Evolutionary conservation across 192 early-diverging fungal species (phyloP).

Genomic region (Entomortierella lignicola): DNA sequence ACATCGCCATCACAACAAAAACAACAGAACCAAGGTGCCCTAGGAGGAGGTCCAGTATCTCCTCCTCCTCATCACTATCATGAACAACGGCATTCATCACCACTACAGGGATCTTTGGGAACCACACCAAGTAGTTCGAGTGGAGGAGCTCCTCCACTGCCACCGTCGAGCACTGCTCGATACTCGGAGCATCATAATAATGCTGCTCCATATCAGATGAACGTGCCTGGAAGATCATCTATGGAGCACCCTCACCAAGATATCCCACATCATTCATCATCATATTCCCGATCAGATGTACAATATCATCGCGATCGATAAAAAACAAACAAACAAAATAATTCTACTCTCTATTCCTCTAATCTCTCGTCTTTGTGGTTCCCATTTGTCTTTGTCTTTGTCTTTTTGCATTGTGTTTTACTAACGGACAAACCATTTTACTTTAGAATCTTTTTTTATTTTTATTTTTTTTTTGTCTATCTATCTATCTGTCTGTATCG

Average conservation of each 20-base stretch:
- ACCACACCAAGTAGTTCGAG: no score
- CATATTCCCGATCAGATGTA: conserved; percentile 15
- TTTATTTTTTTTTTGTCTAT: no score
- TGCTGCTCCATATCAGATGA: not conserved
- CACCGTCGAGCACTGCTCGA: no score
- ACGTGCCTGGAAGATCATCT: not conserved
- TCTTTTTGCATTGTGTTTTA: no score
- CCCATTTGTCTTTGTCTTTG: no score
- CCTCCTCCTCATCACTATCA: conserved; percentile 12
- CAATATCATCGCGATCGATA: conserved; percentile 18
- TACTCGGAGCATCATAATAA: conserved; percentile 4
- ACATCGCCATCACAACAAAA: no score
- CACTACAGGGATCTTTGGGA: conserved; percentile 4
- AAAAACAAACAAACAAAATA: no score
- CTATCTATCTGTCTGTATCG: no score
- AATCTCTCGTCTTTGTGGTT: not conserved
- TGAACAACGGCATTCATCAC: conserved; percentile 1
- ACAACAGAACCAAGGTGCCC: conserved; percentile 7
- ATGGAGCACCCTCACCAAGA: conserved; percentile 6
- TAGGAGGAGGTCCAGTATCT: no score
- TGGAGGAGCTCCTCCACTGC: no score
- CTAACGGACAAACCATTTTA: not conserved
- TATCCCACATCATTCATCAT: conserved; percentile 10
- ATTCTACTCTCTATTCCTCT: not conserved
- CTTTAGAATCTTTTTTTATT: not conserved